Percentiles rank a stretch among this genome's conserved stretches.
Evolutionary conservation across 352 stramenopile genomes (phyloP).

Genomic region (Globisporangium viniferum): DNA sequence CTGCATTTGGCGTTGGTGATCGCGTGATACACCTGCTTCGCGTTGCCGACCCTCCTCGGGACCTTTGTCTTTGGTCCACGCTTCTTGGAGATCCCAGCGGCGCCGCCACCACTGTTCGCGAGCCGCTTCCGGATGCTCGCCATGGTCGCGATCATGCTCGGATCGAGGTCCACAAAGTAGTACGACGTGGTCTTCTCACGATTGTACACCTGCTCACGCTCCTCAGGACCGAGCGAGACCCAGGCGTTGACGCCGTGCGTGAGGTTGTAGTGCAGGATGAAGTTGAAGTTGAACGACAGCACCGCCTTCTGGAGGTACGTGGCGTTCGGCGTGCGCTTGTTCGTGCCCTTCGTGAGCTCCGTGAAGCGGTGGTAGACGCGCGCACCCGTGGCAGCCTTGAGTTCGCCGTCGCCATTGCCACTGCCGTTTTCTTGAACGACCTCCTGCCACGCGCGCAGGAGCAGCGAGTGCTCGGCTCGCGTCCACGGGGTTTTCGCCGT

Average conservation of each 20-base stretch:
- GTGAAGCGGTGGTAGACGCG: conserved; percentile 1
- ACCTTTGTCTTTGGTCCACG: not conserved
- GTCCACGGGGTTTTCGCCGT: not conserved
- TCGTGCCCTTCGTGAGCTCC: not conserved
- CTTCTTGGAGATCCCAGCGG: not conserved
- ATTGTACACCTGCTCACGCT: not conserved
- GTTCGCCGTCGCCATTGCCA: not conserved
- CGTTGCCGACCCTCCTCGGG: not conserved
- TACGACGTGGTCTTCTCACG: conserved; percentile 8
- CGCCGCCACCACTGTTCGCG: not conserved
- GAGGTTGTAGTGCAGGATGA: conserved; percentile 10
- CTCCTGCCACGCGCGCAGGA: conserved; percentile 4
- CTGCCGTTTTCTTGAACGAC: not conserved
- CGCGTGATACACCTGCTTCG: not conserved
- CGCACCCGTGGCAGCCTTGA: not conserved
- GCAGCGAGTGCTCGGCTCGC: not conserved
- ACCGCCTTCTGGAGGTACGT: not conserved
- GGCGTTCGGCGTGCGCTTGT: not conserved
- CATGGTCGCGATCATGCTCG: not conserved
- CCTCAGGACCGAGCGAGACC: not conserved
- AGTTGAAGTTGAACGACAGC: conserved; percentile 11
- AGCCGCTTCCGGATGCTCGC: not conserved
- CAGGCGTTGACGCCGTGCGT: conserved; percentile 4
- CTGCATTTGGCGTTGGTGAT: not conserved
- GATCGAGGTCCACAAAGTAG: conserved; percentile 11